These are phyloP conservation scores for Phytopythium helicoides DNA, from an alignment of 352 stramenopile species.

Conservation along the genomic window DNA sequence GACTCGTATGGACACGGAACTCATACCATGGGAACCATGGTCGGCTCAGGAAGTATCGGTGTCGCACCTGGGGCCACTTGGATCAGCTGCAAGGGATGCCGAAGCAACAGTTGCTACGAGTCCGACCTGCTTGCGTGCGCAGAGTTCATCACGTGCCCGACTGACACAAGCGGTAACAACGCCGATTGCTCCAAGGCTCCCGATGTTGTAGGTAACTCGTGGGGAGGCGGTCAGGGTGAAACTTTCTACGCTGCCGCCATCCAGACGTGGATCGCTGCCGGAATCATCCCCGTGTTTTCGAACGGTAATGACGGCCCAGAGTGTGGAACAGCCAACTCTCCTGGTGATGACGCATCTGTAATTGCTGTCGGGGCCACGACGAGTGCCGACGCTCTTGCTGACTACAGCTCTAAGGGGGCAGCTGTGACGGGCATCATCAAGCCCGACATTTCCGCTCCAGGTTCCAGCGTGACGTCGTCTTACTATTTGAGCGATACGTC, in stretches of 20 bases:
- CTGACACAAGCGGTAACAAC: constrained; percentile 8
- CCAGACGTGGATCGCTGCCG: constrained; percentile 12
- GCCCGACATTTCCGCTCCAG: constrained; percentile 18
- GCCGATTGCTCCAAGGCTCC: constrained; percentile 18
- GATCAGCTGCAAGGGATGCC: constrained; percentile 50
- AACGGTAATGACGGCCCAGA: constrained; percentile 19
- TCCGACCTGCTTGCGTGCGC: constrained; percentile 27
- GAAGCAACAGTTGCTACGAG: constrained; percentile 20
- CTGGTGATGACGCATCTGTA: constrained; percentile 18
- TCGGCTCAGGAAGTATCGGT: constrained; percentile 27
- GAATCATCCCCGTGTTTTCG: constrained; percentile 25
- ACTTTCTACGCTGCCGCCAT: constrained; percentile 13
- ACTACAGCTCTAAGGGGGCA: constrained; percentile 20
- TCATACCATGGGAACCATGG: constrained; percentile 50
- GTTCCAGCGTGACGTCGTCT: constrained; percentile 8
- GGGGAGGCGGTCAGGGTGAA: constrained; percentile 11
- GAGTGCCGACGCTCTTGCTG: constrained; percentile 9
- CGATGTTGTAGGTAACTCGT: constrained; percentile 23
- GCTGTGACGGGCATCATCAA: constrained; percentile 10
- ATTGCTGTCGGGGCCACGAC: constrained; percentile 26
- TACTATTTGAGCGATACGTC: constrained; percentile 2
- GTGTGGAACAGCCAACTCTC: constrained; percentile 14
- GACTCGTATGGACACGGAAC: constrained; percentile 45
- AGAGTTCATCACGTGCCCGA: constrained; percentile 30
- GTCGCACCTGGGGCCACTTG: constrained; percentile 44